Base-by-base conservation (phyloP, 306 rosid genomes). In the Cercis canadensis region DNA sequence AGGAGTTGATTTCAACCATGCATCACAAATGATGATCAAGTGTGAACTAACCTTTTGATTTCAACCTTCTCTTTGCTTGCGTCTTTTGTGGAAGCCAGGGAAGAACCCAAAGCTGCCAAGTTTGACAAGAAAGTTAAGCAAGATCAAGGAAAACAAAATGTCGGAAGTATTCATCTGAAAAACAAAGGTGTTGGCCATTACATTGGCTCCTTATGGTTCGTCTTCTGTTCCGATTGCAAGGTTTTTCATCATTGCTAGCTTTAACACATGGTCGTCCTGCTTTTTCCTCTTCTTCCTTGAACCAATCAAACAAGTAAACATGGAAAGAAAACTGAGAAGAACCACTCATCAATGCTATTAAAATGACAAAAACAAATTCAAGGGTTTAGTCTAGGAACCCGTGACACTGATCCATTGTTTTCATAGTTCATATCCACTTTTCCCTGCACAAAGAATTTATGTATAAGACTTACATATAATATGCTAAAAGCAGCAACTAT, bases 21-120 rank as follows among this genome's bases (percentile, higher is more conserved):
- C 13, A 18, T 29, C 14, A n/a, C 10, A 47, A 5, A 58, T 32
- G 15, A 62, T 24, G 12, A 5, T 15, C 43, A 40, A 45, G n/a
- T 19, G 19, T 47, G 36, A 19, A 83, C 87, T 72, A 53, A 90
- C 97, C 98, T 87, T 58, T 83, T 92, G 57, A 34, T 80, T 66
- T 80, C 89, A 73, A 24, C 79, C 72, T 75, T 85, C 65, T 88
- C 92, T 81, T 83, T 85, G 55, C 79, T 78, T 63, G 59, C 83
- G 45, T 46, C 76, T 69, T 81, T 81, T 74, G 56, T 73, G 76
- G 76, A 68, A 49, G 76, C 45, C 47, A 86, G 62, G 31, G 87
- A 78, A 73, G 96, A 62, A 29, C 89, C 84, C 67, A 64, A 58
- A 3, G 98, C 98, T 85, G 92, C 78, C 75, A 58, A 74, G 75